Conservation (phyloP, 345 rosid genomes). For the Moricandia arvensis region DNA sequence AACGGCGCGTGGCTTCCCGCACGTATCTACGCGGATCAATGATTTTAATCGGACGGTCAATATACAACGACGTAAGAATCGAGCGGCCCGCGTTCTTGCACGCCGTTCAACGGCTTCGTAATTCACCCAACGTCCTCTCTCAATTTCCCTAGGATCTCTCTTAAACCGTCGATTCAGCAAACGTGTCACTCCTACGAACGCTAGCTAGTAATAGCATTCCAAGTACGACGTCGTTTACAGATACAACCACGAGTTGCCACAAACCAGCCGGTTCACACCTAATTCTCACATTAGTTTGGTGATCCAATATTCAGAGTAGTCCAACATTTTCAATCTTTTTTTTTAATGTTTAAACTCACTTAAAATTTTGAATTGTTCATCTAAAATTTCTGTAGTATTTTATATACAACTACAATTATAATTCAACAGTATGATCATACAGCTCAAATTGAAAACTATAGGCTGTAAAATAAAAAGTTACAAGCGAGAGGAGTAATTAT, state of each 20-base stretch:
- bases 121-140: constrained; percentile 46
- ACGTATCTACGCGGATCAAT: constrained; percentile 43
- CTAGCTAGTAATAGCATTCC: neutral
- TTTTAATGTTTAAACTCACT: too few relatives aligned
- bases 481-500: constrained; percentile 18
- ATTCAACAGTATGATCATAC: neutral
- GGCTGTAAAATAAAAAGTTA: neutral
- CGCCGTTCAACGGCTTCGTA: constrained; percentile 49
- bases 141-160: constrained; percentile 35
- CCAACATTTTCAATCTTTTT: too few relatives aligned
- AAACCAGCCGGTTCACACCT: neutral
- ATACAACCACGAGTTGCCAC: constrained; percentile 31
- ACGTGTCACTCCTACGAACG: constrained; percentile 28
- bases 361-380: too few relatives aligned
- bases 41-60: constrained; percentile 41
- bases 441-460: neutral
- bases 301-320: neutral
- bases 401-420: too few relatives aligned
- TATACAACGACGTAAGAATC: constrained; percentile 41
- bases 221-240: constrained; percentile 16
- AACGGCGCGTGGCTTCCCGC: constrained; percentile 40
- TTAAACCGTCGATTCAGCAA: constrained; percentile 21
- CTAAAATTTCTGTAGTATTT: too few relatives aligned
- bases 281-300: neutral
- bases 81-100: constrained; percentile 54